Evolutionary conservation across 202 grass and related monocot species (phyloP).

Genomic region (Schoenoplectus tabernaemontani): DNA sequence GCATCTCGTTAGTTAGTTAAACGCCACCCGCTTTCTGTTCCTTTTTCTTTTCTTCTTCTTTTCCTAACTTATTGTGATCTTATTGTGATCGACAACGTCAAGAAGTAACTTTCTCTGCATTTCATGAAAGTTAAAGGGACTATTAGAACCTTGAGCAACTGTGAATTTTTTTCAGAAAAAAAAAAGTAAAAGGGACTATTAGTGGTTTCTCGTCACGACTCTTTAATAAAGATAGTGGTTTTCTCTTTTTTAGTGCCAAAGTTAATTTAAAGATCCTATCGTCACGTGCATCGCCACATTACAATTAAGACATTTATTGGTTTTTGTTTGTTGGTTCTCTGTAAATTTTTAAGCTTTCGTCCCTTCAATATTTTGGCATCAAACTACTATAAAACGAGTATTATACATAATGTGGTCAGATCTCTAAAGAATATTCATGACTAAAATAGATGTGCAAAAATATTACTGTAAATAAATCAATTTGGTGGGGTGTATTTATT

Average conservation of each 20-base stretch:
- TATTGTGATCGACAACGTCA: not conserved
- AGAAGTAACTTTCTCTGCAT: not conserved
- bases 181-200: not conserved
- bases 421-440: too few relatives aligned
- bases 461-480: too few relatives aligned
- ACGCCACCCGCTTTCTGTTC: not conserved
- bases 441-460: too few relatives aligned
- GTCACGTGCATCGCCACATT: not conserved
- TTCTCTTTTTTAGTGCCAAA: conserved; percentile 22
- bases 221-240: not conserved
- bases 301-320: not conserved
- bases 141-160: not conserved
- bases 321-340: not conserved
- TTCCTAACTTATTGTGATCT: too few relatives aligned
- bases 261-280: not conserved
- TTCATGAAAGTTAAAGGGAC: conserved; percentile 4
- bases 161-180: not conserved
- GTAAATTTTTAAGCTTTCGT: not conserved
- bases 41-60: not conserved
- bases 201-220: not conserved
- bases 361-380: not conserved
- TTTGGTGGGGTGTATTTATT: too few relatives aligned
- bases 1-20: too few relatives aligned
- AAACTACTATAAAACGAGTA: too few relatives aligned
- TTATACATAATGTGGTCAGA: too few relatives aligned